These are phyloP conservation scores for Crucibulum laeve DNA, from an alignment of 768 basidiomycete species.

Conservation along the genomic window DNA sequence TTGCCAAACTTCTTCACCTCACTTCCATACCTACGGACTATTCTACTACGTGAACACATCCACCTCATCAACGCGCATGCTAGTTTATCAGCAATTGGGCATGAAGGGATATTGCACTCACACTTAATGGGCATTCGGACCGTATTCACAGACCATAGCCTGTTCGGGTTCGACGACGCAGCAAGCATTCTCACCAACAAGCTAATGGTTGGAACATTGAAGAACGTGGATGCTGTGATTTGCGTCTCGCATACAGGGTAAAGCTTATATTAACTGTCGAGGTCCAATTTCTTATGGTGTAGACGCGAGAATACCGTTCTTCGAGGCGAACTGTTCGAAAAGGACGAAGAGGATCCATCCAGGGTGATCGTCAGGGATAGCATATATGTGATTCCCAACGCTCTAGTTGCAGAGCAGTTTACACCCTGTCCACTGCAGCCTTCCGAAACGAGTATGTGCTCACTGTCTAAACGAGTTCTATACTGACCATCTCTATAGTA, in stretches of 20 bases:
- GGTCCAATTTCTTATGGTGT: constrained; percentile 1
- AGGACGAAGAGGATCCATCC: constrained; percentile 36
- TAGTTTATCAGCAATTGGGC: constrained; percentile 82
- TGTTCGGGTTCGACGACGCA: constrained; percentile 96
- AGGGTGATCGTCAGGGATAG: constrained; percentile 44
- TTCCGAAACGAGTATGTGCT: constrained; percentile 51
- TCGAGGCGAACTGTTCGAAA: constrained; percentile 71
- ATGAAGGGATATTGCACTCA: constrained; percentile 89
- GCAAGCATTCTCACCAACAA: constrained; percentile 98
- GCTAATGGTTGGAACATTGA: constrained; percentile 77
- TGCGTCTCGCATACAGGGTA: constrained; percentile 97
- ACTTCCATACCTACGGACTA: constrained; percentile 86
- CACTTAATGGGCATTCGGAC: constrained; percentile 84
- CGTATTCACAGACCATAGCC: constrained; percentile 94
- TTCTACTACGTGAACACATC: constrained; percentile 82
- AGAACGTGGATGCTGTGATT: constrained; percentile 91
- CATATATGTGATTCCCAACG: constrained; percentile 93
- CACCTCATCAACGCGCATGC: constrained; percentile 91
- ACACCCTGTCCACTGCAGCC: constrained; percentile 51
- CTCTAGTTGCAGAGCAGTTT: constrained; percentile 85
- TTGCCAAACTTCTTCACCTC: constrained; percentile 93
- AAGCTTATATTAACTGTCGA: constrained; percentile 15
- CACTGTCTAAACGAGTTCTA: constrained; percentile 2
- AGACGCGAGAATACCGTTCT: constrained; percentile 98
- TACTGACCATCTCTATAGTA: constrained; percentile 41